phyloP scores from a whole-genome alignment of 495 filamentous ascomycete genomes.

The Penicillium ochrochloron region DNA sequence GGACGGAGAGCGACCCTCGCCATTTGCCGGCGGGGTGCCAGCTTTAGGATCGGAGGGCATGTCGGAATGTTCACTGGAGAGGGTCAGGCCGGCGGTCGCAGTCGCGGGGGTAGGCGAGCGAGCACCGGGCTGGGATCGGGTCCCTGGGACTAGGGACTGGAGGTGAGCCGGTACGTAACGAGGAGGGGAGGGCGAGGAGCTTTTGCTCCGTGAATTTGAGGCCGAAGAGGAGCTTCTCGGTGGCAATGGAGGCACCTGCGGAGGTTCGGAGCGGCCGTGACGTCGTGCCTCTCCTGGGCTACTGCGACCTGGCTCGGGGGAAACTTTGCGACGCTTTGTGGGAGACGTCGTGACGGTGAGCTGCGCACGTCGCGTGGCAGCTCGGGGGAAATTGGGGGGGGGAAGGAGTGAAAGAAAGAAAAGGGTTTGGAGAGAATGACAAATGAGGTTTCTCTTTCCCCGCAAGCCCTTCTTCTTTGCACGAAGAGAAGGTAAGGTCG shows the following conservation, averaged over 20 bases:
- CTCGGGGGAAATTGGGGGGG: slow-evolving; percentile 39
- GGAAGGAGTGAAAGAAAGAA: slow-evolving; percentile 22
- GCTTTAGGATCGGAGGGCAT: slow-evolving; percentile 48
- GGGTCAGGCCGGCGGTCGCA: slow-evolving; percentile 72
- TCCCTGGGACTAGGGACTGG: slow-evolving; percentile 61
- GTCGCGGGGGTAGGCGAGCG: slow-evolving; percentile 58
- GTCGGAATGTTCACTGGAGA: slow-evolving; percentile 66
- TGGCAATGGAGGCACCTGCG: slow-evolving; percentile 31
- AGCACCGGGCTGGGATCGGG: slow-evolving; percentile 42
- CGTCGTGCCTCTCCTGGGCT: slow-evolving; percentile 47
- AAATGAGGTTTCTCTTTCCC: slow-evolving; percentile 4
- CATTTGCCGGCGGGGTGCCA: slow-evolving; percentile 28
- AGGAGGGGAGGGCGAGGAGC: slow-evolving; percentile 46
- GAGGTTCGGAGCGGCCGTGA: slow-evolving; percentile 44
- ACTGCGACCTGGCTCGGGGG: slow-evolving; percentile 52
- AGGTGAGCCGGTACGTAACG: slow-evolving; percentile 65
- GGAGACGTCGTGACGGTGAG: slow-evolving; percentile 87
- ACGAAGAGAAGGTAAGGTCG: slow-evolving; percentile 20
- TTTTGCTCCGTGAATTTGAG: slow-evolving; percentile 38
- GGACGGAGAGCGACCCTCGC: slow-evolving; percentile 50
- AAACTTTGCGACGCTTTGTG: slow-evolving; percentile 87
- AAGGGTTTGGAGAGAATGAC: neutral
- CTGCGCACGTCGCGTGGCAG: slow-evolving; percentile 62
- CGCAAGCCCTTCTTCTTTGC: slow-evolving; percentile 9
- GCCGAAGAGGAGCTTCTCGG: slow-evolving; percentile 35